phyloP scores from a whole-genome alignment of 305 asterid species.

The Fraxinus greggii region DNA sequence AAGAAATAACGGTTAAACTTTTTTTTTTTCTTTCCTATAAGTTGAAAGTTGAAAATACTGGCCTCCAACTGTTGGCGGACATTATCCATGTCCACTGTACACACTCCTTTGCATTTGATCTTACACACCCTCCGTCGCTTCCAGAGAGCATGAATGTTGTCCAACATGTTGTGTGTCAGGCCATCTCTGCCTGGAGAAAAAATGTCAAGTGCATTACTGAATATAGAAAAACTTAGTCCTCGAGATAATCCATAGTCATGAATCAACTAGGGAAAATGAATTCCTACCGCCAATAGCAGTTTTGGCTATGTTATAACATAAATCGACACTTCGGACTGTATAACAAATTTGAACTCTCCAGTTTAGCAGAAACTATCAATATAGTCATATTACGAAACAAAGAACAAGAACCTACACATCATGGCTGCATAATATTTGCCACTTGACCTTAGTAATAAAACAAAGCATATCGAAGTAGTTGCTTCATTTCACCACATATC shows the following conservation, averaged over 20 bases:
- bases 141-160: conserved; percentile 90
- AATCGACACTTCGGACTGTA: neutral
- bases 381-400: neutral
- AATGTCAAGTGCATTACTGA: neutral
- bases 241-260: neutral
- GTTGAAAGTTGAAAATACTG: conserved; percentile 39
- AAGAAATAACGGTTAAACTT: neutral
- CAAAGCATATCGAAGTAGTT: neutral
- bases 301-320: neutral
- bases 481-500: neutral
- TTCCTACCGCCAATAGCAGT: conserved; percentile 8
- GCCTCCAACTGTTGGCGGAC: conserved; percentile 85
- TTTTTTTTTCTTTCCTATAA: conserved; percentile 12
- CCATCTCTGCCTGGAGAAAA: conserved; percentile 80
- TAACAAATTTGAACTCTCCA: neutral
- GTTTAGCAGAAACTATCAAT: neutral
- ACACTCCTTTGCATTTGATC: conserved; percentile 91
- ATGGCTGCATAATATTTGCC: neutral
- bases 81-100: conserved; percentile 88
- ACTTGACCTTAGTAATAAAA: neutral
- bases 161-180: conserved; percentile 92
- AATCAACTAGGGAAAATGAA: neutral
- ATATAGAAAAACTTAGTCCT: neutral
- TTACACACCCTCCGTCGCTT: conserved; percentile 84
- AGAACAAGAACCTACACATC: neutral